Percentiles rank a stretch among this genome's conserved stretches.
Conservation (phyloP, 176 grass and related monocot genomes). For the Oryza meyeriana region DNA sequence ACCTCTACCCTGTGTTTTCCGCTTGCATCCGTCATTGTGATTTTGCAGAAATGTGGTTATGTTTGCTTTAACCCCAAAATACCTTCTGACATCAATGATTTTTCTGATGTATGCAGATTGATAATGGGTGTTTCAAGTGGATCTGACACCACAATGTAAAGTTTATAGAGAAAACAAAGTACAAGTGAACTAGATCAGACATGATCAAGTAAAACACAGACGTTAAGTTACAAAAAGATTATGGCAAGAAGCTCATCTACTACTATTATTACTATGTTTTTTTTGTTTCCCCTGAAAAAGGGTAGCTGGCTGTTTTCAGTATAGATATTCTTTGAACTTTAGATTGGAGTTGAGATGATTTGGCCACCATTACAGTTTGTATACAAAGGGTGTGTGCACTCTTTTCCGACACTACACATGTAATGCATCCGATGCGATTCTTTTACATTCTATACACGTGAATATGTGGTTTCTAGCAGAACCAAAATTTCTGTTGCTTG, state of each 20-base stretch:
- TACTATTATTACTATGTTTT: not conserved
- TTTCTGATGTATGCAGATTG: constrained; percentile 32
- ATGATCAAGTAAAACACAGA: not conserved
- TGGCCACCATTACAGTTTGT: constrained; percentile 25
- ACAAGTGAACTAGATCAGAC: not conserved
- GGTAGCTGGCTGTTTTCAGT: not conserved
- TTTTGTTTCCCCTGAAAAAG: not conserved
- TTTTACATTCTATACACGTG: constrained; percentile 8
- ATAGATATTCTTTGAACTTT: constrained; percentile 22
- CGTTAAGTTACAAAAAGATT: not conserved
- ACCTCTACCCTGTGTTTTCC: not conserved
- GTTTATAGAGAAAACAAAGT: not conserved
- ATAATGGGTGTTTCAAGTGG: not conserved
- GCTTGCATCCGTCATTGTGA: not conserved
- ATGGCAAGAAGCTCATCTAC: not conserved
- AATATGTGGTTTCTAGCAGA: not conserved
- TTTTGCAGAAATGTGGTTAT: not conserved
- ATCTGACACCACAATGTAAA: not conserved
- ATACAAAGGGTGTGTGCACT: constrained; percentile 4
- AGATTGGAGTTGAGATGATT: constrained; percentile 27
- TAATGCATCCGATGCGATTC: constrained; percentile 4
- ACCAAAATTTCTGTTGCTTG: not conserved
- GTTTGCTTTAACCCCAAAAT: not conserved
- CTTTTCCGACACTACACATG: constrained; percentile 2
- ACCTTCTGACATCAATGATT: not conserved